Percentiles rank a stretch among this genome's conserved stretches.
Evolutionary conservation across 495 filamentous ascomycete species (phyloP).

Genomic region (Penicillium pulvis): DNA sequence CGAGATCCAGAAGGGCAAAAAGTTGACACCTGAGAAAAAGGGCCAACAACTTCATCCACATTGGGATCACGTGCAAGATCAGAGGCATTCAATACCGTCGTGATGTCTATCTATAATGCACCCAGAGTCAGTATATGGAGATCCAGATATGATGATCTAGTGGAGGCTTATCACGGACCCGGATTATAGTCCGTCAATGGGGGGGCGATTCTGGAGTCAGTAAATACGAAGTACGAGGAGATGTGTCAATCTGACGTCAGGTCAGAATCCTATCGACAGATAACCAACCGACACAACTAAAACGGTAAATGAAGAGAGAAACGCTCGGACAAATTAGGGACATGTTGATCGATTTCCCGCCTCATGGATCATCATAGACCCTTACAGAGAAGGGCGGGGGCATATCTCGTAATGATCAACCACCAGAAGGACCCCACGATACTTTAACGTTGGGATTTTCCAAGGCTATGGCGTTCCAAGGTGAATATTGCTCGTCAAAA

Average conservation of each 20-base stretch:
- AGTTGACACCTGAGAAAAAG: background rate
- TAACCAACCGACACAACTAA: background rate
- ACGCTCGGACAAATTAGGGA: conserved; percentile 15
- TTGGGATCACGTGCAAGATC: too few relatives aligned
- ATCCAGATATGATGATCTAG: background rate
- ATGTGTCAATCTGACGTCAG: conserved; percentile 21
- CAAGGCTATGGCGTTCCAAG: too few relatives aligned
- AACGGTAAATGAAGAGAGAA: conserved; percentile 2
- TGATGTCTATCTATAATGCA: background rate
- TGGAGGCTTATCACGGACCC: too few relatives aligned
- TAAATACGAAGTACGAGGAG: background rate
- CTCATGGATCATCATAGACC: background rate
- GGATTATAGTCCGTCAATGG: too few relatives aligned
- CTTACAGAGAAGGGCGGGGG: conserved; percentile 6
- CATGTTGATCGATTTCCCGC: conserved; percentile 22
- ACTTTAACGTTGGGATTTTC: too few relatives aligned
- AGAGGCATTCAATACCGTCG: background rate
- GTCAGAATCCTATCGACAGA: background rate
- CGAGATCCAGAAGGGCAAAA: background rate
- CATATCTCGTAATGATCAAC: background rate
- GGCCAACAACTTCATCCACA: background rate
- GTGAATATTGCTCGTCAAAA: too few relatives aligned
- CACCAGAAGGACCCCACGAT: background rate
- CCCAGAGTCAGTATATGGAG: background rate
- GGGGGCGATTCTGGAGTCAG: too few relatives aligned